Evolutionary conservation across 805 yeast species (phyloP).

Genomic region (Wickerhamomyces chaumierensis): DNA sequence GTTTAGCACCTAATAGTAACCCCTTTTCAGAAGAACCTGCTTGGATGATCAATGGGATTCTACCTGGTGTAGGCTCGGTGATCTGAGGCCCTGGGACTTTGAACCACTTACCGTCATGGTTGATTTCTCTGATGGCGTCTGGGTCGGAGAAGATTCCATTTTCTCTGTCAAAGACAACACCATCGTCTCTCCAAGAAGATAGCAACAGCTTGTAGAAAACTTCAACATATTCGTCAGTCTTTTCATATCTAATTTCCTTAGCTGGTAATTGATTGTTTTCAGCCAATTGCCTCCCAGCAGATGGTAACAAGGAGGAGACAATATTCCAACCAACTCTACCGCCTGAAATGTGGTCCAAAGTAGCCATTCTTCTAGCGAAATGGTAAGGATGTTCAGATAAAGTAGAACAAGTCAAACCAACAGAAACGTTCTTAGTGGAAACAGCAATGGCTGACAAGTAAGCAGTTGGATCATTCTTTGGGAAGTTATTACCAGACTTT

Average conservation of each 20-base stretch:
- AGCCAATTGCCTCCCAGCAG: constrained; percentile 31
- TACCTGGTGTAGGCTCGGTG: constrained; percentile 31
- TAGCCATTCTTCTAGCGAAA: constrained; percentile 32
- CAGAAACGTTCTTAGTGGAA: constrained; percentile 28
- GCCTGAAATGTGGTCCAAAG: constrained; percentile 32
- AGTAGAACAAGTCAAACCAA: constrained; percentile 33
- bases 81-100: constrained; percentile 29
- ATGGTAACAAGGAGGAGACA: constrained; percentile 30
- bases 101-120: constrained; percentile 29
- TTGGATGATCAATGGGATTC: constrained; percentile 33
- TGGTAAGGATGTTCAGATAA: constrained; percentile 34
- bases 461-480: constrained; percentile 29
- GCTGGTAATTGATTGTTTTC: constrained; percentile 26
- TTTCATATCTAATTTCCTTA: constrained; percentile 30
- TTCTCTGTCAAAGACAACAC: constrained; percentile 16
- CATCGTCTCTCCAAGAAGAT: constrained; percentile 35
- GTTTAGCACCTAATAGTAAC: constrained; percentile 30
- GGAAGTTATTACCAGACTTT: constrained; percentile 22
- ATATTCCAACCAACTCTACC: constrained; percentile 40
- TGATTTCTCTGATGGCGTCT: constrained; percentile 27
- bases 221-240: constrained; percentile 32
- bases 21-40: constrained; percentile 36
- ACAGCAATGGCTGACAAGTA: constrained; percentile 31
- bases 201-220: constrained; percentile 29
- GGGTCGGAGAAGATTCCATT: constrained; percentile 28